Base-by-base conservation (phyloP, 176 grass and related monocot genomes). In the Thinopyrum elongatum region DNA sequence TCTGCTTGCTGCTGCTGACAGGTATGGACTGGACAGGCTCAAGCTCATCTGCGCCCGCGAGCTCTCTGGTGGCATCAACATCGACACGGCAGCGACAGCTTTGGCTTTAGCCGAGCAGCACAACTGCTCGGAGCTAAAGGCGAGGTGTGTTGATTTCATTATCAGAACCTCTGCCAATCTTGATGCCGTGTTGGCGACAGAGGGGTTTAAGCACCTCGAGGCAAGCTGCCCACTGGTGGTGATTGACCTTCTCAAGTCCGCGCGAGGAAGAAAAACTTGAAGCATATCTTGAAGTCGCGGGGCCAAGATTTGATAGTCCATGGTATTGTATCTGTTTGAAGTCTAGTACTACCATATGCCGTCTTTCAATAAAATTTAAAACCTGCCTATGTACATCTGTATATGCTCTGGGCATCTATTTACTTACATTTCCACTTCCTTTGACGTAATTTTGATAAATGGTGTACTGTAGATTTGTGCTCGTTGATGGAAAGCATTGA, bases 1-100 rank as follows among this genome's bases (percentile, higher is more conserved):
- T 63, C 60, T 63, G 0, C 60, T 63, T 63, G 60, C 60, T 12
- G 60, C 23, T 0, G 60, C 60, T 11, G 60, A 63, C 60, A 63
- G 60, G 60, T 27, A 63, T 3, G 60, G 60, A 12, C 60, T 63
- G 7, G 23, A 63, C 23, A 63, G 60, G 60, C 60, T 63, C 15
- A 92, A 86, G 76, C 28, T 86, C 26, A 84, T 92, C 6, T 89
- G 87, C 55, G 90, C 78, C 65, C 29, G 66, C 23, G 80, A 80
- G 87, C 77, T 86, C 69, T 92, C 30, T 78, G 2, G 19, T 26
- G n/a, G 25, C 70, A 42, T 87, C 17, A 49, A 66, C 9, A 70
- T 57, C 16, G n/a, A 15, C 15, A 87, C 46, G 9, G 86, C 5
- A 3, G 79, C 86, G 1, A 25, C 44, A 1, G 76, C 71, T n/a